These are phyloP conservation scores for Phytopythium cucurbitacearum DNA, from an alignment of 352 stramenopile species.

Conservation along the genomic window DNA sequence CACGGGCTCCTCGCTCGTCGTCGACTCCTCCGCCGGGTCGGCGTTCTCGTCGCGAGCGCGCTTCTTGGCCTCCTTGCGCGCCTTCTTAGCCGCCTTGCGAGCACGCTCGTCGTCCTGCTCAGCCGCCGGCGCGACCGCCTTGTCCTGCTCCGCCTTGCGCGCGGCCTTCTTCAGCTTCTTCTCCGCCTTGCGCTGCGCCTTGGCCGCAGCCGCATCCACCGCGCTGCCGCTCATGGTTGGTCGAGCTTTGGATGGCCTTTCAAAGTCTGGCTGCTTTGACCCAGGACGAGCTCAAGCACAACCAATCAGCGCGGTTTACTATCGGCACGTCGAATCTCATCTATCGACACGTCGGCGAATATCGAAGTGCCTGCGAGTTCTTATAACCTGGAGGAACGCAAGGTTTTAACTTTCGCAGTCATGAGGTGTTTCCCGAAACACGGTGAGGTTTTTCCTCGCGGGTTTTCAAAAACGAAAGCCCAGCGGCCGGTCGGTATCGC, in stretches of 20 bases:
- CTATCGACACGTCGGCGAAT: not conserved
- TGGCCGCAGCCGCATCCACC: slow-evolving; percentile 28
- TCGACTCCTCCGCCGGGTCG: slow-evolving; percentile 12
- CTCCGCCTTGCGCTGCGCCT: slow-evolving; percentile 37
- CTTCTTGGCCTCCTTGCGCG: slow-evolving; percentile 41
- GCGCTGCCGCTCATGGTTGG: slow-evolving; percentile 6
- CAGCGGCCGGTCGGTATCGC: not conserved
- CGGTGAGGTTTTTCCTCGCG: slow-evolving; percentile 1
- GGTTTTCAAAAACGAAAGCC: slow-evolving; percentile 1
- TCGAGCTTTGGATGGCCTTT: slow-evolving; percentile 10
- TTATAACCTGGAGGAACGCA: not conserved
- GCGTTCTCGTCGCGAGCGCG: slow-evolving; percentile 9
- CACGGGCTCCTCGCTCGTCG: slow-evolving; percentile 11
- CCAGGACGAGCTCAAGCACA: slow-evolving; percentile 17
- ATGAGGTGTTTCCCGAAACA: too few relatives aligned
- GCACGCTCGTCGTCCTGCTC: slow-evolving; percentile 19
- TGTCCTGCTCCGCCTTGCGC: slow-evolving; percentile 23
- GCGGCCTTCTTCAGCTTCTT: slow-evolving; percentile 40
- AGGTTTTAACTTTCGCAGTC: not conserved
- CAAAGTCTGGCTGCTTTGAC: slow-evolving; percentile 12
- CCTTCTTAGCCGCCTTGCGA: slow-evolving; percentile 23
- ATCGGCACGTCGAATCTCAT: not conserved
- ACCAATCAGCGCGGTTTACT: slow-evolving; percentile 13
- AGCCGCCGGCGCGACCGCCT: slow-evolving; percentile 7
- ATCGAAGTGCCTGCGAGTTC: not conserved